A percentile compares a stretch with the other conserved stretches of the same genome.
These are phyloP conservation scores for Helianthus annuus DNA, from an alignment of 129 eudicot species.

Conservation along the genomic window HanXRQr2.0-SUNRISE NC_035447.2:111443665-111444164, in stretches of 20 bases:
- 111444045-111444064: not conserved
- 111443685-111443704: no score
- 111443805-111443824: not conserved
- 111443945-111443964: no score
- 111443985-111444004: no score
- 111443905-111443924: no score
- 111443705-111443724: no score
- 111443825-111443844: not conserved
- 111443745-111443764: no score
- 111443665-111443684: no score
- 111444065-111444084: not conserved
- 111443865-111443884: no score
- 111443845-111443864: no score
- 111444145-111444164: not conserved
- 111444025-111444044: not conserved
- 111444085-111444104: not conserved
- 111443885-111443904: no score
- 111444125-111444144: not conserved
- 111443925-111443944: no score
- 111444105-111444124: not conserved
- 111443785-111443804: not conserved
- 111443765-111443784: not conserved
- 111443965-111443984: no score
- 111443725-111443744: not conserved
- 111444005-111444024: not conserved